Conservation (phyloP, 1,284 basidiomycete genomes). For the Sporisorium sorghi region DNA sequence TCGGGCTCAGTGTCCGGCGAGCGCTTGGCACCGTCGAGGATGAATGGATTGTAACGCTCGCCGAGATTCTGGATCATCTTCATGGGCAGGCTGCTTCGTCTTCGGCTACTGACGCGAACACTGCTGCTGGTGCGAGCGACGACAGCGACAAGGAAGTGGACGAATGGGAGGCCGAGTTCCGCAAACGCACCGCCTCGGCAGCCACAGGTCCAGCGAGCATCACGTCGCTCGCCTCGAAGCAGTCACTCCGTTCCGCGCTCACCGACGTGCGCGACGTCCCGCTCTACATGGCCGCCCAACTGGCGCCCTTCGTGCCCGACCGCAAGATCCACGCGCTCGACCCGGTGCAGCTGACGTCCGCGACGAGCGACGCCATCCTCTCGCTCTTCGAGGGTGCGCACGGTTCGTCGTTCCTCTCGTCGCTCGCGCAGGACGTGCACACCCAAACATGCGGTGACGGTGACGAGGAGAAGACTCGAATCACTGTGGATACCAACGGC, state of each 20-base stretch:
- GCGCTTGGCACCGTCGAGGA: slow-evolving; percentile 45
- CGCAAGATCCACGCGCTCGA: slow-evolving; percentile 48
- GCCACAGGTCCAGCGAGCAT: slow-evolving; percentile 35
- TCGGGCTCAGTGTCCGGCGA: slow-evolving; percentile 45
- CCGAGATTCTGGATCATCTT: slow-evolving; percentile 52
- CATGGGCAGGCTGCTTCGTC: slow-evolving; percentile 3
- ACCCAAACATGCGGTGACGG: not conserved
- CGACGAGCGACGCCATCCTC: slow-evolving; percentile 50
- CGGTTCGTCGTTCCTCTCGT: slow-evolving; percentile 25
- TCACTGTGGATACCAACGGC: slow-evolving; percentile 12
- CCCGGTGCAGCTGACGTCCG: slow-evolving; percentile 36
- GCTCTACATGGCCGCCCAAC: slow-evolving; percentile 54
- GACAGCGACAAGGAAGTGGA: slow-evolving; percentile 22
- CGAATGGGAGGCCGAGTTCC: slow-evolving; percentile 59
- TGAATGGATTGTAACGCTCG: slow-evolving; percentile 59
- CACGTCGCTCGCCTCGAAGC: slow-evolving; percentile 31
- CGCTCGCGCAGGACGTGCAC: slow-evolving; percentile 29
- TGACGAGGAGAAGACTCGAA: not conserved
- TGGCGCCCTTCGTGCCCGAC: slow-evolving; percentile 47
- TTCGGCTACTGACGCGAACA: not conserved
- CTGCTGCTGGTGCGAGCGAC: not conserved
- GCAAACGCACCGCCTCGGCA: slow-evolving; percentile 42
- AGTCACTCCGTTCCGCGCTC: slow-evolving; percentile 16
- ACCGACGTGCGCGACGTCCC: slow-evolving; percentile 45
- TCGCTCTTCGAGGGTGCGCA: slow-evolving; percentile 46